These are phyloP conservation scores for Debaryomyces coudertii DNA, from an alignment of 1,139 yeast species.

Conservation along the genomic window DNA sequence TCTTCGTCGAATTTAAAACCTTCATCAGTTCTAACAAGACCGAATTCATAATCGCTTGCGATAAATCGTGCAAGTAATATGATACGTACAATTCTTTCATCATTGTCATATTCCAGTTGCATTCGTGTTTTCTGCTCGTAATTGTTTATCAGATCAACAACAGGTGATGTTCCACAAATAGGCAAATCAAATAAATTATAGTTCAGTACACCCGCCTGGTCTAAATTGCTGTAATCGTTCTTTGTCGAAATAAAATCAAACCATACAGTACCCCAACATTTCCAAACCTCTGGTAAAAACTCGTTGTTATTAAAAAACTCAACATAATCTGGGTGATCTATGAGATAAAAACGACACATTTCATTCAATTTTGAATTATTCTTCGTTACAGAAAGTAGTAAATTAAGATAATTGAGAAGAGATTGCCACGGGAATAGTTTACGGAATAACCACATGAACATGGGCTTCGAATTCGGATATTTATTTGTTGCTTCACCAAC, in stretches of 20 bases:
- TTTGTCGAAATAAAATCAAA: conserved; percentile 59
- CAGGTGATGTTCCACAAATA: conserved; percentile 58
- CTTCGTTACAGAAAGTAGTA: conserved; percentile 40
- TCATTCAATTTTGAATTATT: conserved; percentile 30
- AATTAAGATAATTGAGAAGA: conserved; percentile 62
- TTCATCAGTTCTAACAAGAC: conserved; percentile 48
- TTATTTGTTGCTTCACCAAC: conserved; percentile 59
- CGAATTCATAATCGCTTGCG: conserved; percentile 57
- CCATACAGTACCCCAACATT: conserved; percentile 85
- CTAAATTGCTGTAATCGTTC: conserved; percentile 53
- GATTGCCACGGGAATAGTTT: conserved; percentile 71
- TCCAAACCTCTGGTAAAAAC: conserved; percentile 74
- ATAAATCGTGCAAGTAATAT: conserved; percentile 51
- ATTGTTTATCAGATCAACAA: conserved; percentile 25
- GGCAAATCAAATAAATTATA: conserved; percentile 65
- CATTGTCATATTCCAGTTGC: conserved; percentile 17
- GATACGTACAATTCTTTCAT: conserved; percentile 54
- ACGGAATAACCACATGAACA: conserved; percentile 56
- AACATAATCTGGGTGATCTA: conserved; percentile 32
- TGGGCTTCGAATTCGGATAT: conserved; percentile 49
- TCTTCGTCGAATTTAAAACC: conserved; percentile 47
- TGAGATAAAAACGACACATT: conserved; percentile 36
- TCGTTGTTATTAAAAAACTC: conserved; percentile 57
- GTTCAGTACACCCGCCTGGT: conserved; percentile 60
- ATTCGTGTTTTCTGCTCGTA: conserved; percentile 23